These are phyloP conservation scores for Cylindrotheca closterium DNA, from an alignment of 108 stramenopile genomes.

Conservation along the genomic window DNA sequence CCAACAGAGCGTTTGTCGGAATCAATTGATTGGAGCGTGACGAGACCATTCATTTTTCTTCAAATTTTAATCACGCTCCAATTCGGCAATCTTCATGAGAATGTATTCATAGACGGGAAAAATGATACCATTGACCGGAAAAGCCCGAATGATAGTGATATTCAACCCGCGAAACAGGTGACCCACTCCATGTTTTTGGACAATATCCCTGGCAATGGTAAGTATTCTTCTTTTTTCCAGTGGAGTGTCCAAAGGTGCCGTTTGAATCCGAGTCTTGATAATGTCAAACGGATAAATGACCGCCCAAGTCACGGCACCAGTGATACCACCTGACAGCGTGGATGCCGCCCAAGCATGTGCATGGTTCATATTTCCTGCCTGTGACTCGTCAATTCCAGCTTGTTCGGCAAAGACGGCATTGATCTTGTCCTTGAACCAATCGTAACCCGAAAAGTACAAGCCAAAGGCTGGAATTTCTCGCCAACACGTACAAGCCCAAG, in stretches of 20 bases:
- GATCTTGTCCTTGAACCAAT: slow-evolving; percentile 59
- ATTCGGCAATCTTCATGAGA: slow-evolving; percentile 34
- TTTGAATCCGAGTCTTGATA: slow-evolving; percentile 88
- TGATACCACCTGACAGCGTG: slow-evolving; percentile 84
- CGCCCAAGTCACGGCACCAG: slow-evolving; percentile 85
- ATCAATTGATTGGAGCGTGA: no score
- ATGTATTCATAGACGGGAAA: slow-evolving; percentile 90
- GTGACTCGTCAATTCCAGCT: slow-evolving; percentile 6
- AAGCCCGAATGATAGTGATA: slow-evolving; percentile 85
- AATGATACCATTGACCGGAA: slow-evolving; percentile 92
- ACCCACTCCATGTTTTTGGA: slow-evolving; percentile 58
- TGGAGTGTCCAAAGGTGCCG: slow-evolving; percentile 53
- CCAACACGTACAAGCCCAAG: slow-evolving; percentile 67
- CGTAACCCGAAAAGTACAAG: slow-evolving; percentile 88
- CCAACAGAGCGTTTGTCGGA: no score
- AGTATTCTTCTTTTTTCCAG: slow-evolving; percentile 26
- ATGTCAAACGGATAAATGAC: slow-evolving; percentile 91
- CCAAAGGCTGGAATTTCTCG: slow-evolving; percentile 92
- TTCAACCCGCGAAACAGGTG: slow-evolving; percentile 86
- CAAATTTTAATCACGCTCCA: slow-evolving; percentile 1
- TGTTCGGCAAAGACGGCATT: slow-evolving; percentile 35
- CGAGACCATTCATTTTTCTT: not conserved
- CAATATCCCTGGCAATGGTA: slow-evolving; percentile 27
- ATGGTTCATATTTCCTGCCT: slow-evolving; percentile 17
- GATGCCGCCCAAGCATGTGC: slow-evolving; percentile 72